Base-by-base conservation (phyloP, 2,329 filamentous ascomycete species). In the Reticulascus tulasneorum region DNA sequence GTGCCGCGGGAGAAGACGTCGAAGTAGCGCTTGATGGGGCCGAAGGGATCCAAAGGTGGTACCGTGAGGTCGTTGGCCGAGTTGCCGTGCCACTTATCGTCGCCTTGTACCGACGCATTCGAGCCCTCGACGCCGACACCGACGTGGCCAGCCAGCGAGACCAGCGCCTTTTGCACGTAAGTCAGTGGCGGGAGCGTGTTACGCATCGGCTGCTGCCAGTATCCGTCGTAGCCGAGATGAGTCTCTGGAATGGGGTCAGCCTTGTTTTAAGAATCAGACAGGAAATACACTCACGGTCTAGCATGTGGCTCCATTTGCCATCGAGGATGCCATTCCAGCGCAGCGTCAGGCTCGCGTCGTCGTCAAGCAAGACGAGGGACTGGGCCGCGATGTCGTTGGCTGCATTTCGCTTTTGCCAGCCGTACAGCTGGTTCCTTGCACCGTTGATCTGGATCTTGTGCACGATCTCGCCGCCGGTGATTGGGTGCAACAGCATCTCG, bases 161-260 rank as follows among this genome's bases (percentile, higher is more conserved):
- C 68, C 34, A 82, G 75, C 2, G 66, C 59, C 3, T 66, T 67
- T 52, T 82, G 76, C 2, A 82, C 75, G 45, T 75, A 81, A 6
- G 69, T 60, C 44, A 84, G 66, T 7, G 75, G 70, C 0, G 82
- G 80, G 2, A 83, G 69, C 0, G 73, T 72, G 51, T 86, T 83
- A 22, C 80, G 67, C 82, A 85, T 85, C 2, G 83, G 80, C 53
- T 86, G 82, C 57, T 86, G 82, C 81, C 81, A 76, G 54, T 69
- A 69, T 30, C 64, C 67, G 34, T 73, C 62, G 29, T 72, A 77
- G 15, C 72, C 71, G 8, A 77, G 56, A 46, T 77, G 74, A 0
- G 71, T 74, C 62, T 75, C 51, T 62, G 35, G 53, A 1, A 3
- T n/a, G 5, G 4, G 5, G 17, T 45, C 7, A 43, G 29, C 4